Base-by-base conservation (phyloP, 1,139 yeast genomes). In the Sugiyamaella sp. region DNA sequence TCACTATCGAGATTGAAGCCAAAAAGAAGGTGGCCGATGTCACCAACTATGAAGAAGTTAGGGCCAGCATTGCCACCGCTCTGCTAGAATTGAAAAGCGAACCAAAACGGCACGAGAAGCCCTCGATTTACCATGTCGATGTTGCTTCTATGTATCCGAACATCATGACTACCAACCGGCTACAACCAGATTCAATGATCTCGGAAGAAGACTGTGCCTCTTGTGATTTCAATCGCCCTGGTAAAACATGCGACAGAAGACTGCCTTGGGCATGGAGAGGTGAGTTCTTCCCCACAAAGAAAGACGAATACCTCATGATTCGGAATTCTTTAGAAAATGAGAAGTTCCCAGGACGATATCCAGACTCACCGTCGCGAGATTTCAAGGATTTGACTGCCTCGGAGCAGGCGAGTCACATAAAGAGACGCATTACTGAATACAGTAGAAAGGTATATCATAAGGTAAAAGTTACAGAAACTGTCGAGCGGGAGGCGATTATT, bases 81-180 rank as follows among this genome's bases (percentile, higher is more conserved):
- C 74, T 95, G 20, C 57, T 78, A 19, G 86, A 79, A 4, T 71
- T 95, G 53, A 83, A 82, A 57, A 70, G 76, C 2, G 77, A 78
- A 33, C 93, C 95, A 0, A 74, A 74, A 37, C 75, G 98, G 61
- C 70, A 72, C 9, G 99, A 93, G 65, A 75, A 75, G 6, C 99
- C 99, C 0, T 76, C 89, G 38, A 95, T 95, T 60, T 95, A 95
- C 66, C 99, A 95, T 69, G 97, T 95, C 40, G 99, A 95, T 75
- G 99, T 95, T 52, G 98, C 99, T 0, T 93, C 99, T 0, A 95
- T 95, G 99, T 95, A 95, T 66, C 99, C 99, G 2, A 93, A 95
- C 68, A 95, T 95, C 66, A 95, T 95, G 98, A 89, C 97, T 2
- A 88, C 99, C 0, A 95, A 95, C 71, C 82, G 99, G 66, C 76